These are phyloP conservation scores for Leccinum variabile DNA, from an alignment of 1,284 basidiomycete genomes.

Conservation along the genomic window DNA sequence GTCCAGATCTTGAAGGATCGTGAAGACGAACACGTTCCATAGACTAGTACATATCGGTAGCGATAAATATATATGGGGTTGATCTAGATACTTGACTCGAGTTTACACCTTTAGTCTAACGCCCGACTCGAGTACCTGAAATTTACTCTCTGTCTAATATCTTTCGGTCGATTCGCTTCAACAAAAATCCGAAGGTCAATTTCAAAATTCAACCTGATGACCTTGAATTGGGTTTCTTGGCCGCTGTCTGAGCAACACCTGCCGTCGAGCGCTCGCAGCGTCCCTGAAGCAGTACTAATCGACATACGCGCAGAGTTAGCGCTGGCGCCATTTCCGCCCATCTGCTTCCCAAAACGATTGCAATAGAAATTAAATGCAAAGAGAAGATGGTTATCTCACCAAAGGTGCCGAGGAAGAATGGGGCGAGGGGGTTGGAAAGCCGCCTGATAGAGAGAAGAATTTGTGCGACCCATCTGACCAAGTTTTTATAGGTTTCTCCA, in stretches of 20 bases:
- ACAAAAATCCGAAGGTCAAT: not conserved
- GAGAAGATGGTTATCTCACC: not conserved
- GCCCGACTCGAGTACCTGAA: not conserved
- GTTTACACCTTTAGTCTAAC: not conserved
- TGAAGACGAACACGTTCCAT: not conserved
- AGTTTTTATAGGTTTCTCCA: slow-evolving; percentile 57
- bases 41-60: not conserved
- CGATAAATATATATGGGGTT: not conserved
- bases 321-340: slow-evolving; percentile 7
- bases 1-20: not conserved
- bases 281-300: not conserved
- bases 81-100: not conserved
- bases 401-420: not conserved
- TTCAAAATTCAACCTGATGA: not conserved
- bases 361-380: not conserved
- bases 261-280: not conserved
- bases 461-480: slow-evolving; percentile 39
- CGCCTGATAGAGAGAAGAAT: not conserved
- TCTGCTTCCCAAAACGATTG: not conserved
- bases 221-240: not conserved
- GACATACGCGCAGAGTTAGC: not conserved
- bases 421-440: not conserved
- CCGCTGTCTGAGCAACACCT: not conserved
- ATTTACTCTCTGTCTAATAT: not conserved
- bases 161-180: not conserved